Percentiles rank a stretch among this genome's conserved stretches.
Evolutionary conservation across 441 rosid genomes (phyloP).

Genomic region (Iberis amara): DNA sequence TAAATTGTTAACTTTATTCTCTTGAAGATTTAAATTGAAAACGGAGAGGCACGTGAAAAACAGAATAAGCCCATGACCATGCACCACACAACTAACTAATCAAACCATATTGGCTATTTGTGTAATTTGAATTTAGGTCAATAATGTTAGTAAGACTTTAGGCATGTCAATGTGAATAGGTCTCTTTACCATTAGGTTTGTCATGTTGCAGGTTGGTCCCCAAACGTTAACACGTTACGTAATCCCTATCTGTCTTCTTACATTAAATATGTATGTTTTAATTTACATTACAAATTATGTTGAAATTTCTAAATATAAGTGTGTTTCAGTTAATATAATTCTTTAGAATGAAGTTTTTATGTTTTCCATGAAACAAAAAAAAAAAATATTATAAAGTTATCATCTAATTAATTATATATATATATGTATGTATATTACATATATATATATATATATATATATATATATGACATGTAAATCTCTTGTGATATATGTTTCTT

Average conservation of each 20-base stretch:
- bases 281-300: too few species aligned
- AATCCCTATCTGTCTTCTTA: slow-evolving; percentile 8
- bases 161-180: slow-evolving; percentile 26
- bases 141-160: slow-evolving; percentile 29
- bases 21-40: background rate
- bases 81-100: slow-evolving; percentile 17
- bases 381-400: too few species aligned
- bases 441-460: too few species aligned
- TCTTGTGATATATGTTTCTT: too few species aligned
- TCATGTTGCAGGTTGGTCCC: slow-evolving; percentile 22
- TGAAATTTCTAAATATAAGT: too few species aligned
- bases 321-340: too few species aligned
- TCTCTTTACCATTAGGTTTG: background rate
- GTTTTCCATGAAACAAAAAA: too few species aligned
- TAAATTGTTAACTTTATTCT: background rate
- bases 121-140: slow-evolving; percentile 21
- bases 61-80: slow-evolving; percentile 24
- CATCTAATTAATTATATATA: too few species aligned
- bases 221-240: slow-evolving; percentile 21
- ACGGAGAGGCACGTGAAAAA: slow-evolving; percentile 12
- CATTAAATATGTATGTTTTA: background rate
- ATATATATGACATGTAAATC: too few species aligned
- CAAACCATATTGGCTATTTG: slow-evolving; percentile 15
- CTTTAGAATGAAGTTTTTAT: too few species aligned
- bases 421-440: too few species aligned